Evolutionary conservation across 2,329 filamentous ascomycete species (phyloP), one percentile per base, ranked within the genome.

Genomic region (Fusarium nanum): DNA sequence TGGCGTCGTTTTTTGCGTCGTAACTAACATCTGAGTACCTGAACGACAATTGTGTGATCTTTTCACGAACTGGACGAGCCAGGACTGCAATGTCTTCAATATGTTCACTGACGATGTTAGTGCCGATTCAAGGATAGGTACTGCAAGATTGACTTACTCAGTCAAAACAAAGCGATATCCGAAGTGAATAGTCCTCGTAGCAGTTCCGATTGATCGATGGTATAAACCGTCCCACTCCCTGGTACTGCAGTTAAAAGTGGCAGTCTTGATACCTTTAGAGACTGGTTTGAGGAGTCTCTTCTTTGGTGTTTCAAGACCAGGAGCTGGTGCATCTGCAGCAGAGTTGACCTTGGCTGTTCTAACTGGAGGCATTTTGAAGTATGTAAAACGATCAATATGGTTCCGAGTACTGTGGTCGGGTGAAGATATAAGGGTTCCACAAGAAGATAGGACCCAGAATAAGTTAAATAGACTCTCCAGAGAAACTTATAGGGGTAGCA

Each of bases 71-170:
- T 6, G 6, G n/a, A 18, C 45, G 40, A 34, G 47, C 49, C 14
- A 70, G 25, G 3, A 56, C 48, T 14, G 62, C 28, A 20, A 70
- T 70, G 9, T 68, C 60, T 13, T 68, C 55, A 12, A 70, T 65
- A 18, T 68, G 67, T 11, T 59, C 34, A 13, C 67, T 71, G 30
- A 32, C 1, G 16, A 32, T 6, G 28, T 67, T 25, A 70, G 28
- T 18, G 7, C 13, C 9, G 9, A 30, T 8, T 5, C 8, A 10
- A 25, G 22, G 22, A 4, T 4, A 18, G 16, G 2, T 7, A 44
- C 4, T 1, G 22, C 4, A 4, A 4, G 12, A 5, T 14, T 14
- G 8, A 20, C 56, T 56, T 62, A 64, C 58, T 69, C 62, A 6
- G 68, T 67, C 53, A 70, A 55, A 5, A 64, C 56, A 23, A 68